These are phyloP conservation scores for Solanum hybrid DNA, from an alignment of 305 asterid species.

Conservation along the genomic window DNA sequence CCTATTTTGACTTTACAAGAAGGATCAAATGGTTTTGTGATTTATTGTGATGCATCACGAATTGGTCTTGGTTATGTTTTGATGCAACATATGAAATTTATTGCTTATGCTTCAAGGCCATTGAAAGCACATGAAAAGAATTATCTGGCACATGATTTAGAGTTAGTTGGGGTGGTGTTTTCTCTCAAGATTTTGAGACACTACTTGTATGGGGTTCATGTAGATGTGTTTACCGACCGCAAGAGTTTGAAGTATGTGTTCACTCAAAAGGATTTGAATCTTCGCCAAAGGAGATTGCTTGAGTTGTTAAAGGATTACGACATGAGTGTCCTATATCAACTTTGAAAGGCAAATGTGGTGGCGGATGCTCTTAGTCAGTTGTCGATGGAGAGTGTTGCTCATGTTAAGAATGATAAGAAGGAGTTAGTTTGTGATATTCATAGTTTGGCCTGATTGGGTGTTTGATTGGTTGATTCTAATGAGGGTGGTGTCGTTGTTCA, in stretches of 20 bases:
- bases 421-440: neutral
- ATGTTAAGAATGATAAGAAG: neutral
- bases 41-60: neutral
- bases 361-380: neutral
- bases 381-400: neutral
- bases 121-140: neutral
- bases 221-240: neutral
- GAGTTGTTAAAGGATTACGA: neutral
- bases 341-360: neutral
- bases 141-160: neutral
- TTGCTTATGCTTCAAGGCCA: neutral
- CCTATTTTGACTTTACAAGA: neutral
- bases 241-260: neutral
- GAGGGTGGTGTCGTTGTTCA: neutral
- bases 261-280: neutral
- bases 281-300: neutral
- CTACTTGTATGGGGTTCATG: neutral
- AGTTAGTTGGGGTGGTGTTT: neutral
- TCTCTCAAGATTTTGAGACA: neutral
- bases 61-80: neutral
- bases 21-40: neutral
- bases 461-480: neutral
- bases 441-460: neutral
- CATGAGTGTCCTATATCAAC: neutral
- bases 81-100: neutral